Evolutionary conservation across 176 grass and related monocot genomes (phyloP).

Genomic region (Paspalum vaginatum): DNA sequence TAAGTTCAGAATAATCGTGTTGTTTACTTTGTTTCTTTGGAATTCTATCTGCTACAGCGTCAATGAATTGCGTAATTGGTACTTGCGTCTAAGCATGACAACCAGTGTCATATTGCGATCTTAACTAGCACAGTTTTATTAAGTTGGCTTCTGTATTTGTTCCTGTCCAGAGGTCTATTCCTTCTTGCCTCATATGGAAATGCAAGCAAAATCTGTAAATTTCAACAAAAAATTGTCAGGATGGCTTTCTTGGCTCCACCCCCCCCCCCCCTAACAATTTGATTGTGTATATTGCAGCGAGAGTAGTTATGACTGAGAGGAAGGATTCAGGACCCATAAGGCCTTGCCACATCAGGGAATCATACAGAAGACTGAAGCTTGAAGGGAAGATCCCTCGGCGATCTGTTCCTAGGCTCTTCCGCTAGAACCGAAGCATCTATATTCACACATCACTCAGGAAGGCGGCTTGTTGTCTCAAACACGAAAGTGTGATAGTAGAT

Average conservation of each 20-base stretch:
- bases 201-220: not conserved
- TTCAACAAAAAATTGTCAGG: not conserved
- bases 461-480: not conserved
- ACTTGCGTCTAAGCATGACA: not conserved
- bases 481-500: no score
- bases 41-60: not conserved
- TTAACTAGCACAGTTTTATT: not conserved
- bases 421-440: slow-evolving; percentile 43
- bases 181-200: not conserved
- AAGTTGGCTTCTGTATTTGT: not conserved
- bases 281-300: slow-evolving; percentile 55
- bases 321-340: slow-evolving; percentile 92
- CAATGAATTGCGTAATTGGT: not conserved
- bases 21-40: slow-evolving; percentile 22
- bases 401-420: slow-evolving; percentile 81
- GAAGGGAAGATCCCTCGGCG: slow-evolving; percentile 73
- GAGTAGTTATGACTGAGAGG: slow-evolving; percentile 81
- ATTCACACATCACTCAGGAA: not conserved
- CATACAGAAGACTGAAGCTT: slow-evolving; percentile 86
- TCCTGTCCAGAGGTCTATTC: not conserved
- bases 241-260: no score
- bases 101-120: not conserved
- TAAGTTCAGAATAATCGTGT: slow-evolving; percentile 36
- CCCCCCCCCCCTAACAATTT: slow-evolving; percentile 23
- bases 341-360: slow-evolving; percentile 89